Conservation (phyloP, 2,329 filamentous ascomycete genomes). For the Colletotrichum filicis region DNA sequence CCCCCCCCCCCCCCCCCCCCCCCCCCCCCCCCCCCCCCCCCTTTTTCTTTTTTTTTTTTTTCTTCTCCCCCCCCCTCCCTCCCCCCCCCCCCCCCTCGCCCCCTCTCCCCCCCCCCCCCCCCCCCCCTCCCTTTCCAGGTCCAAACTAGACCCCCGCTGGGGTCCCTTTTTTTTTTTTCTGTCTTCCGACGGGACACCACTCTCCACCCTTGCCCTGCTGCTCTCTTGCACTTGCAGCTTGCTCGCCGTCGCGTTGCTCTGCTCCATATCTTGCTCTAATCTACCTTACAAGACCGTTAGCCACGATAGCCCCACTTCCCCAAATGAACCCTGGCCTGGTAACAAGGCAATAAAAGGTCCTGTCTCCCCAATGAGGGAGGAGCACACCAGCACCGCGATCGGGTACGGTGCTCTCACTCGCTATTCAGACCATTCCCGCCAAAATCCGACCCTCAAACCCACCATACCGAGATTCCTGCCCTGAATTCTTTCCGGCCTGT, state of each 20-base stretch:
- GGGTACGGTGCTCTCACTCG: constrained; percentile 20
- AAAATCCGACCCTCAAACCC: neutral
- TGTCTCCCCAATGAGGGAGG: constrained; percentile 34
- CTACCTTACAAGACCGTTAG: constrained; percentile 8
- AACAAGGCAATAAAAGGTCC: constrained; percentile 34
- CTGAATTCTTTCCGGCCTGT: neutral
- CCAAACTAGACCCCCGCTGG: neutral
- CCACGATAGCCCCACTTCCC: constrained; percentile 34
- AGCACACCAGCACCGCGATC: constrained; percentile 9
- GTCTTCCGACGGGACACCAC: neutral
- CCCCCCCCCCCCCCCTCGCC: neutral
- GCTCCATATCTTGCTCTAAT: constrained; percentile 6
- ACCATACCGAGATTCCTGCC: neutral
- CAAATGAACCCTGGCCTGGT: constrained; percentile 35
- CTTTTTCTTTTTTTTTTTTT: too few species aligned
- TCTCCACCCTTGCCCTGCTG: neutral
- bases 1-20: neutral
- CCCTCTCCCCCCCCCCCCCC: neutral
- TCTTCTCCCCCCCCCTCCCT: neutral
- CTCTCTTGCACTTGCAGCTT: neutral
- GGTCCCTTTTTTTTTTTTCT: constrained; percentile 2
- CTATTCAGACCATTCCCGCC: constrained; percentile 11
- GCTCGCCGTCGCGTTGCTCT: neutral
- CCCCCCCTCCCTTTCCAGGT: neutral
- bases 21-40: neutral